Evolutionary conservation across 2,329 filamentous ascomycete genomes (phyloP), one percentile per base, ranked within the genome.

Genomic region (Ascochyta rabiei): DNA sequence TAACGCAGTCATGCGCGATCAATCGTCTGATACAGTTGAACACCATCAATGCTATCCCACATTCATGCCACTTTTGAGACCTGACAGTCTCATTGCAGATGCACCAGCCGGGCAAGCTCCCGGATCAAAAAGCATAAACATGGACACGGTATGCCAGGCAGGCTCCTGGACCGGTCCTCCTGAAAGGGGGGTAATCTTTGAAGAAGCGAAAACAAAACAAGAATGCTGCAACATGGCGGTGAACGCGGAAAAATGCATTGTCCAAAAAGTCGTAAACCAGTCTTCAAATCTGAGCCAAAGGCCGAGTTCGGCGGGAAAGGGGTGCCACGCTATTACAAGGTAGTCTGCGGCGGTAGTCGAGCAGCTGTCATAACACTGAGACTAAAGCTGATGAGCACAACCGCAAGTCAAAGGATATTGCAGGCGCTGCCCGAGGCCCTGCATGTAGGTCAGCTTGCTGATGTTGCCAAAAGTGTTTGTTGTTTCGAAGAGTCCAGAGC

Each of bases 331-430:
- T 48, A 16, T 53, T 6, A 48, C 21, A 47, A 18, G 16, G 38
- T 24, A 38, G 47, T 53, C 30, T 39, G 37, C 12, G 38, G 50
- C 34, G 40, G 43, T 54, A 42, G 51, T 46, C 37, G 46, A 26
- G 47, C 47, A 5, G 52, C 52, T n/a, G 58, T 59, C 28, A 60
- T 44, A 13, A 61, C 35, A 19, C 64, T 60, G 38, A 69, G 39
- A 46, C 58, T 53, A 26, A 73, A 53, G 26, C 65, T 50, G 34
- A 72, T 34, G 31, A 70, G 50, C 38, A 57, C 57, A 24, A 64
- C 60, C 35, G 61, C 41, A 49, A 73, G 71, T 74, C 70, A 74
- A 37, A 74, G 61, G 62, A 74, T 72, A 39, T 62, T 71, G 57
- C 71, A 74, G 26, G 67, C 53, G 40, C 62, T 71, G 43, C 71